Evolutionary conservation across 129 eudicot genomes (phyloP).

Genomic region (Flaveria bidentis): DNA sequence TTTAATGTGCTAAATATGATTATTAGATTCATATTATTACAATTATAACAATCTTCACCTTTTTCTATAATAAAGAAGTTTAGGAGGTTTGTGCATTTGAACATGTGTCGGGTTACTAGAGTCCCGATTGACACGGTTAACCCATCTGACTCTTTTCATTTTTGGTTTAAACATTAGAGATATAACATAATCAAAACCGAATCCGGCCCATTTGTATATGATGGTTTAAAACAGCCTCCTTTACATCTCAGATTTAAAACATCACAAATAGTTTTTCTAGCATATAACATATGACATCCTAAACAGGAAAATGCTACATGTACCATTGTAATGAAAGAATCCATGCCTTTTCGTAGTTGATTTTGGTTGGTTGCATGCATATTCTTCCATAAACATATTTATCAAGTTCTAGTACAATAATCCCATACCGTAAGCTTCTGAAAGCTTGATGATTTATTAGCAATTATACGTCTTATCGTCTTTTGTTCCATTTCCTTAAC

Average conservation of each 20-base stretch:
- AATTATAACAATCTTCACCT: not conserved
- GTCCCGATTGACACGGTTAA: not conserved
- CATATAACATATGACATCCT: not conserved
- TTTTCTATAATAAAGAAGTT: not conserved
- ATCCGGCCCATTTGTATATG: not conserved
- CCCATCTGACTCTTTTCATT: not conserved
- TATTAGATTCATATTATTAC: not conserved
- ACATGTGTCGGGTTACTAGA: not conserved
- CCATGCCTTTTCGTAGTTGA: too few species aligned
- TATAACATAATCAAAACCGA: not conserved
- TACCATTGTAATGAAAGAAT: too few species aligned
- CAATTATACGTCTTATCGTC: not conserved
- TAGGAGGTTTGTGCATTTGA: not conserved
- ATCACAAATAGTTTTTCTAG: too few species aligned
- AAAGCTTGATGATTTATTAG: constrained; percentile 6
- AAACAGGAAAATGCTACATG: not conserved
- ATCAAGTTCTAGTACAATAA: not conserved
- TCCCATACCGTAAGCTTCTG: not conserved
- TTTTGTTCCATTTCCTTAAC: not conserved
- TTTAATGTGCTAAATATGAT: constrained; percentile 1
- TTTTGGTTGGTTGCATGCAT: not conserved
- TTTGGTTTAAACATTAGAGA: not conserved
- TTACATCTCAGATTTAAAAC: too few species aligned
- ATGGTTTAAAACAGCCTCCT: not conserved
- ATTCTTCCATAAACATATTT: not conserved